Conservation (phyloP, 2,329 filamentous ascomycete species). For the Neurospora sp. region DNA sequence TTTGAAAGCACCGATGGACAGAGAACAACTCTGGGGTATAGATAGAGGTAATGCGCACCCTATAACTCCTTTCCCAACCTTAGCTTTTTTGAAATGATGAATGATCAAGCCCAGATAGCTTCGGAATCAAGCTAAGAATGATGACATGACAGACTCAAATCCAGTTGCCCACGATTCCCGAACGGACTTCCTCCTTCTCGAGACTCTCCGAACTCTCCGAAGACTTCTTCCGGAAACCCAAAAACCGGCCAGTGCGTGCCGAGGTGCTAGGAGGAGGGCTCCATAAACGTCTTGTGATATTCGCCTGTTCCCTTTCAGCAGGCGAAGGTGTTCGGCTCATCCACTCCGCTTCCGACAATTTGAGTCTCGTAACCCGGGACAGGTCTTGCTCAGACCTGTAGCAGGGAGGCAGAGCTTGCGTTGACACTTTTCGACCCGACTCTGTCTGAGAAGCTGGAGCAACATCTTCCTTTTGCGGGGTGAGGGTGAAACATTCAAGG, state of each 20-base stretch:
- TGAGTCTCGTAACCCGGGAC: neutral
- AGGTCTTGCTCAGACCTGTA: conserved; percentile 2
- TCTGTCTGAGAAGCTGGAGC: neutral
- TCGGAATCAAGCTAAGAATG: neutral
- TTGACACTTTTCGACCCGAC: neutral
- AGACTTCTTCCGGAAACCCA: neutral
- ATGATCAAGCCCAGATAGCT: neutral
- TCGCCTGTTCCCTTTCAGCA: neutral
- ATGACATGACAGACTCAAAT: neutral
- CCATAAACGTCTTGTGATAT: neutral
- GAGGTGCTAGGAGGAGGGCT: conserved; percentile 1
- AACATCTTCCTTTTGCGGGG: conserved; percentile 2
- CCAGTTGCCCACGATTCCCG: neutral
- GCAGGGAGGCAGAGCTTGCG: neutral
- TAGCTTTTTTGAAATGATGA: neutral
- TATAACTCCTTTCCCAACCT: neutral
- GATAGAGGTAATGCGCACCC: neutral
- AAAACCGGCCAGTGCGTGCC: neutral
- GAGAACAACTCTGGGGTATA: neutral
- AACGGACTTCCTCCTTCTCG: neutral
- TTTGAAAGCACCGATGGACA: neutral
- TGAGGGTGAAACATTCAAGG: conserved; percentile 8
- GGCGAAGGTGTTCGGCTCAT: conserved; percentile 15
- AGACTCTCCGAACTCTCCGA: neutral
- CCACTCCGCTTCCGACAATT: conserved; percentile 12